Evolutionary conservation across 306 rosid species (phyloP).

Genomic region (Sindora glabra): DNA sequence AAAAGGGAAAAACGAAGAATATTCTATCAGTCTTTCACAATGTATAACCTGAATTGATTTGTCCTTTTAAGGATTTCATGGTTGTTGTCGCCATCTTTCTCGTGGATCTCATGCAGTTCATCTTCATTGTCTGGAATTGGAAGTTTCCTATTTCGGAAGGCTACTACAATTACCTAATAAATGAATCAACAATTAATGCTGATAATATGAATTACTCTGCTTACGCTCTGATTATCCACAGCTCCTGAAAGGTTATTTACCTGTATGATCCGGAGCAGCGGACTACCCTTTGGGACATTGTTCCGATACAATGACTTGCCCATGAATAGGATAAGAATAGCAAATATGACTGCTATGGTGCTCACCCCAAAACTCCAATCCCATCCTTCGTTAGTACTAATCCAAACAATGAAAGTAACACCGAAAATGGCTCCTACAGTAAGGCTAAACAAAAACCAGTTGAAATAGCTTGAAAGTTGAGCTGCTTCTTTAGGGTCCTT

Average conservation of each 20-base stretch:
- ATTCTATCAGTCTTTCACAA: no score
- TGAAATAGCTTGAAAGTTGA: constrained; percentile 69
- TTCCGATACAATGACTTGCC: constrained; percentile 60
- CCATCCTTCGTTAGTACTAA: constrained; percentile 61
- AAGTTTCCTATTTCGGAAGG: constrained; percentile 50
- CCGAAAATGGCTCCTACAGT: constrained; percentile 58
- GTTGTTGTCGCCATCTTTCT: constrained; percentile 22
- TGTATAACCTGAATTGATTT: constrained; percentile 64
- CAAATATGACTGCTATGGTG: constrained; percentile 29
- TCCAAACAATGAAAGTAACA: constrained; percentile 61
- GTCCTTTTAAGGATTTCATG: constrained; percentile 57
- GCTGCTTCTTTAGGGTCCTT: constrained; percentile 55
- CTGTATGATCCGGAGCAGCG: constrained; percentile 51
- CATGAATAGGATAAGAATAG: constrained; percentile 27
- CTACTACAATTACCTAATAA: constrained; percentile 50
- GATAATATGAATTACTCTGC: no score
- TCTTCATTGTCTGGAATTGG: constrained; percentile 39
- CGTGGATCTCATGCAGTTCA: constrained; percentile 50
- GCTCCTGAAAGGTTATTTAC: constrained; percentile 11
- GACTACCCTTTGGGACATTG: constrained; percentile 65
- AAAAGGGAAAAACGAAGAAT: no score
- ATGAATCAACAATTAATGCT: neutral
- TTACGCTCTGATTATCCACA: no score
- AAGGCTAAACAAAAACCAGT: constrained; percentile 75
- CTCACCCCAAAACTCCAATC: constrained; percentile 47